Evolutionary conservation across 192 early-diverging fungal genomes (phyloP), one percentile per base, ranked within the genome.

Genomic region (Dissophora globulifera): DNA sequence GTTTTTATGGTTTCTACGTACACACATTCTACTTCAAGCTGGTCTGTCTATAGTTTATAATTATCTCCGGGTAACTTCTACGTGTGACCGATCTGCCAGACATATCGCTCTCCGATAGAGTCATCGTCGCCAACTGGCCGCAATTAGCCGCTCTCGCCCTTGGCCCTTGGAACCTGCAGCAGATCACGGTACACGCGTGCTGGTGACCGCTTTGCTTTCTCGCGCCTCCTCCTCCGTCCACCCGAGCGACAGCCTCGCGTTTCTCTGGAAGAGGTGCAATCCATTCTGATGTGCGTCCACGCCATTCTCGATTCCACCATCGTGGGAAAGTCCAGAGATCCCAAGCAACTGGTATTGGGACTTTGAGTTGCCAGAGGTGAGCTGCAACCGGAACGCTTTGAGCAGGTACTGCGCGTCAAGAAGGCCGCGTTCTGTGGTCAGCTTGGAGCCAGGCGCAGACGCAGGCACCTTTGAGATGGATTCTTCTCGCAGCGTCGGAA

Each of bases 321-420:
- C 69, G 13, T 47, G 32, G 26, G 51, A 74, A 3, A 74, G 40
- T 2, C 69, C 69, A 3, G 69, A 74, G 12, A 74, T 64, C 0
- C 69, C 69, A 25, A 74, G 48, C 13, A 74, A 50, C 29, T 75
- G 71, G 47, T 61, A 66, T 30, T 76, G 72, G 0, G 69, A 41
- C 27, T 67, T 76, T 27, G 46, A 54, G 26, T 38, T 40, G 17
- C 63, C 45, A 1, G 15, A 3, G 2, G 16, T 19, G 17, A 55
- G 40, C 20, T 59, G 17, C 4, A 76, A 19, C 29, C 69, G 69
- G 23, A 74, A 74, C 2, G 69, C 69, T 26, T 74, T 74, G 27
- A 74, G 49, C 19, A 74, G 25, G 35, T 74, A 74, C 27, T 74
- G 69, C 0, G 61, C 48, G 42, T 74, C 60, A 13, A 62, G 15